Conservation (phyloP, 768 basidiomycete genomes). For the Sutorius australiensis region DNA sequence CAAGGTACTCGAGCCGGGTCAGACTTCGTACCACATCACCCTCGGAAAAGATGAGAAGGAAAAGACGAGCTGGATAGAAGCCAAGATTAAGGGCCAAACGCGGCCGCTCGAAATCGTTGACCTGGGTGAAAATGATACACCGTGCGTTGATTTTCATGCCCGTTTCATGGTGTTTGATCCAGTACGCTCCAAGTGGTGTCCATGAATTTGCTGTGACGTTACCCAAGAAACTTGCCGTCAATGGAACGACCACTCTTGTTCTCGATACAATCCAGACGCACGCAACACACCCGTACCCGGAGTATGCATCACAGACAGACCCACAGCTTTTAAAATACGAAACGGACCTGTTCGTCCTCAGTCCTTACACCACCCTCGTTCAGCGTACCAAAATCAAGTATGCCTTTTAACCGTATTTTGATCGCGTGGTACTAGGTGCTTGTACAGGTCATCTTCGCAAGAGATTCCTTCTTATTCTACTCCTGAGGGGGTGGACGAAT, state of each 20-base stretch:
- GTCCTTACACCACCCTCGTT: slow-evolving; percentile 75
- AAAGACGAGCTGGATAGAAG: slow-evolving; percentile 76
- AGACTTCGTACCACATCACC: slow-evolving; percentile 64
- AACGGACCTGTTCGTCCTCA: slow-evolving; percentile 75
- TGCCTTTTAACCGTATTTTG: slow-evolving; percentile 22
- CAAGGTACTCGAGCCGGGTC: slow-evolving; percentile 60
- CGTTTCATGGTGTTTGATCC: slow-evolving; percentile 10
- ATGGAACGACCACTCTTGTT: slow-evolving; percentile 69
- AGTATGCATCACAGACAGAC: slow-evolving; percentile 67
- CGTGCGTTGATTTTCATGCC: slow-evolving; percentile 41
- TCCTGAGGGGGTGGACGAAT: slow-evolving; percentile 56
- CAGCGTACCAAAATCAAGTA: slow-evolving; percentile 89
- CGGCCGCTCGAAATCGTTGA: slow-evolving; percentile 49
- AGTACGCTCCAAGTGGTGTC: slow-evolving; percentile 36
- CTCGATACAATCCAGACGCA: slow-evolving; percentile 79
- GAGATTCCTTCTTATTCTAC: slow-evolving; percentile 69
- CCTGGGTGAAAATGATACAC: slow-evolving; percentile 44
- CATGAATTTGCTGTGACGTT: slow-evolving; percentile 61
- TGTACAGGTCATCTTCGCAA: slow-evolving; percentile 61
- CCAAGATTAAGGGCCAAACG: slow-evolving; percentile 69
- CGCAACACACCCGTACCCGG: slow-evolving; percentile 72
- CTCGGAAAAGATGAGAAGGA: slow-evolving; percentile 58
- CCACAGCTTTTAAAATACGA: slow-evolving; percentile 77
- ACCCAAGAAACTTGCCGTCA: slow-evolving; percentile 53
- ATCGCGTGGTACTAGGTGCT: slow-evolving; percentile 2